phyloP scores from a whole-genome alignment of 2,329 filamentous ascomycete species.

The Fusarium anthophilum region DNA sequence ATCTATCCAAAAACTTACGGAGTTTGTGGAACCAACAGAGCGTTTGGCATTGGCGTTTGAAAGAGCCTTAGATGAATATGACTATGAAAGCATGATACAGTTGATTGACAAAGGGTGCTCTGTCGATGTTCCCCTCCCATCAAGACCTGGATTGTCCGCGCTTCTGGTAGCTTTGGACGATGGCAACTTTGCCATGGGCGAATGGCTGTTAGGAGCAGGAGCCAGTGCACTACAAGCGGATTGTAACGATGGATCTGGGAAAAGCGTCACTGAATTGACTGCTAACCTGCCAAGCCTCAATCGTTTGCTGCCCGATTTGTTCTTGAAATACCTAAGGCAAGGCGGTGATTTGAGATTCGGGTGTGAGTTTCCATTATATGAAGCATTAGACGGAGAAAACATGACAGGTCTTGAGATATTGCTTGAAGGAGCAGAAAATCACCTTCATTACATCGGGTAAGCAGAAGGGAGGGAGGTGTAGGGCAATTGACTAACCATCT shows the following conservation, averaged over 20 bases:
- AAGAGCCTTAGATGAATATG: background rate
- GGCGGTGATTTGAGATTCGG: slow-evolving; percentile 3
- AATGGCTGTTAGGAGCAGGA: slow-evolving; percentile 24
- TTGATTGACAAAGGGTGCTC: background rate
- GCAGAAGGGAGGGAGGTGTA: too few species aligned
- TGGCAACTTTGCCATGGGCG: background rate
- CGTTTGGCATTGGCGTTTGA: background rate
- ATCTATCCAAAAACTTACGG: too few species aligned
- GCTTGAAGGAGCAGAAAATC: background rate
- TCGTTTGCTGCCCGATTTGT: background rate
- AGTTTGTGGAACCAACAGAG: background rate
- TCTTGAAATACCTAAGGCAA: background rate
- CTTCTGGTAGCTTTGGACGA: background rate
- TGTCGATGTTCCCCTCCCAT: background rate
- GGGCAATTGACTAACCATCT: background rate
- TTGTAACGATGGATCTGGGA: too few species aligned
- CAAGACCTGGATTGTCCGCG: background rate
- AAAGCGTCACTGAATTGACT: background rate
- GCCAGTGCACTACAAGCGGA: slow-evolving; percentile 42
- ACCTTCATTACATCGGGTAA: too few species aligned
- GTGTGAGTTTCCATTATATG: background rate
- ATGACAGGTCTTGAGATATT: background rate
- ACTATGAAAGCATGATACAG: slow-evolving; percentile 40
- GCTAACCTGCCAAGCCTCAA: too few species aligned
- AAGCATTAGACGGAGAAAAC: background rate